Conservation (phyloP, 148 eudicot genomes). For the Chenopodium suecicum region DNA sequence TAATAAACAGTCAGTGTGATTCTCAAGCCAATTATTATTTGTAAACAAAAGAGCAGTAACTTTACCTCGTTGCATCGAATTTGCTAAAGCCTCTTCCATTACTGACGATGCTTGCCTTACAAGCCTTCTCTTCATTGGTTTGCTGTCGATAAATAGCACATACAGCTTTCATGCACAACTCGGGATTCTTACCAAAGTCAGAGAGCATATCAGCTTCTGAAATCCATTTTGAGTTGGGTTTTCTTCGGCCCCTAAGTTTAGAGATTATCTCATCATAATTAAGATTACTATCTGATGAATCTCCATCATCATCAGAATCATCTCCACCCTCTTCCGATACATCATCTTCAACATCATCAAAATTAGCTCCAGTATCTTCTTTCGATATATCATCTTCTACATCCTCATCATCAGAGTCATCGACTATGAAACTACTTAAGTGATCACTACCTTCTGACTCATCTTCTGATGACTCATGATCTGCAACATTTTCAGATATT, state of each 20-base stretch:
- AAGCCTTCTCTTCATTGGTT: conserved; percentile 39
- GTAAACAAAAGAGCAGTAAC: not conserved
- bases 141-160: conserved; percentile 79
- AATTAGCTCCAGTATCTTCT: conserved; percentile 24
- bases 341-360: conserved; percentile 34
- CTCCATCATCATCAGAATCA: conserved; percentile 32
- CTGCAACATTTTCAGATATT: conserved; percentile 32
- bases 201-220: conserved; percentile 79
- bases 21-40: not conserved
- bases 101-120: conserved; percentile 27
- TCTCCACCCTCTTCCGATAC: conserved; percentile 19
- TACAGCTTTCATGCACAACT: conserved; percentile 80
- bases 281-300: conserved; percentile 35
- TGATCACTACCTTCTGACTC: conserved; percentile 24
- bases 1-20: too few relatives aligned
- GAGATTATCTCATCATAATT: conserved; percentile 48
- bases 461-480: conserved; percentile 41
- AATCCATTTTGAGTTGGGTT: conserved; percentile 53
- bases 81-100: conserved; percentile 69
- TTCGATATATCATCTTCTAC: conserved; percentile 18
- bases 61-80: conserved; percentile 60
- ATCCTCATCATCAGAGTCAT: conserved; percentile 41
- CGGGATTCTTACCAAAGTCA: conserved; percentile 66
- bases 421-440: conserved; percentile 29
- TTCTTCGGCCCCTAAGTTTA: conserved; percentile 42